These are phyloP conservation scores for Thelonectria rubi DNA, from an alignment of 2,329 filamentous ascomycete genomes.

Conservation along the genomic window DNA sequence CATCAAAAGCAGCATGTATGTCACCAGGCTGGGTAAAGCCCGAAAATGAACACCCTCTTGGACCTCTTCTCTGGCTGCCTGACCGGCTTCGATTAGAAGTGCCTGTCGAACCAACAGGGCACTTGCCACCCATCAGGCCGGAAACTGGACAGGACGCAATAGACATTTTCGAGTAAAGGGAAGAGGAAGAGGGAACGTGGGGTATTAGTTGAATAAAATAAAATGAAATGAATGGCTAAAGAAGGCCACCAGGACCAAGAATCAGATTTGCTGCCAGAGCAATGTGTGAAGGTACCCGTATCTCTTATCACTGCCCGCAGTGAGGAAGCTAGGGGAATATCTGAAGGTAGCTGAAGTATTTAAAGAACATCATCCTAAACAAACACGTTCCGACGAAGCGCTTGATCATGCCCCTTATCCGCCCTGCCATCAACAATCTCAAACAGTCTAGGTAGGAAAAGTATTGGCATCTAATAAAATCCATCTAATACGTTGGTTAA, in stretches of 20 bases:
- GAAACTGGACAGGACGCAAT: slow-evolving; percentile 46
- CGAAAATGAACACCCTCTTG: slow-evolving; percentile 34
- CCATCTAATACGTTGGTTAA: not conserved
- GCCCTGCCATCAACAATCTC: not conserved
- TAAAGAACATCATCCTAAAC: not conserved
- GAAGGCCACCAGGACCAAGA: slow-evolving; percentile 31
- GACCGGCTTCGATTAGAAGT: slow-evolving; percentile 10
- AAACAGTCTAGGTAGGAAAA: not conserved
- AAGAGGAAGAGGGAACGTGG: not conserved
- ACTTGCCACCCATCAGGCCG: slow-evolving; percentile 41
- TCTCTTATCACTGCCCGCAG: not conserved
- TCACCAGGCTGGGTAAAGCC: slow-evolving; percentile 31
- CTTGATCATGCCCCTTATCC: too few species aligned
- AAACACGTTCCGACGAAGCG: not conserved
- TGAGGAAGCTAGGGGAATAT: not conserved
- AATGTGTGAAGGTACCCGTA: not conserved
- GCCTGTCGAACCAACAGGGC: slow-evolving; percentile 28
- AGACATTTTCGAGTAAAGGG: slow-evolving; percentile 37
- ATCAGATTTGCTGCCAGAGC: slow-evolving; percentile 29
- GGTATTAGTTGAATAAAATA: not conserved
- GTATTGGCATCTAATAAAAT: not conserved
- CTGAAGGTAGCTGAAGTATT: not conserved
- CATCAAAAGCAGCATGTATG: slow-evolving; percentile 36
- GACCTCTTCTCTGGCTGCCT: slow-evolving; percentile 8
- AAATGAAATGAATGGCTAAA: not conserved